phyloP scores from a whole-genome alignment of 768 basidiomycete species.

The Galerina sulciceps region DNA sequence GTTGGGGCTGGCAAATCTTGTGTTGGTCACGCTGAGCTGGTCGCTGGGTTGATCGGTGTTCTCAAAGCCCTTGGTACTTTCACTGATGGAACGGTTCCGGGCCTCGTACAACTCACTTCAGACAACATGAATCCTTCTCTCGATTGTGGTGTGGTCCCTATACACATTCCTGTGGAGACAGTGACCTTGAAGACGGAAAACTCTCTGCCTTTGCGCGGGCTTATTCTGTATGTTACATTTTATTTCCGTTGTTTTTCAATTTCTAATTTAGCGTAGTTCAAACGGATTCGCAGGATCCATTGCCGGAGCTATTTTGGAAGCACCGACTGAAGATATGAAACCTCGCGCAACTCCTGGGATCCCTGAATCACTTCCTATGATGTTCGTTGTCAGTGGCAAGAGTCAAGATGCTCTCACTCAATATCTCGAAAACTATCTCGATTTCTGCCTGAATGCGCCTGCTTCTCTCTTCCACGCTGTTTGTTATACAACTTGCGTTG shows the following conservation, averaged over 20 bases:
- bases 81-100: conserved; percentile 30
- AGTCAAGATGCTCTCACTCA: conserved; percentile 30
- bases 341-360: conserved; percentile 10
- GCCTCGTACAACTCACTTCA: conserved; percentile 31
- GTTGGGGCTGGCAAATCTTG: conserved; percentile 37
- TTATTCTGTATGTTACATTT: conserved; percentile 31
- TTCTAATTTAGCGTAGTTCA: conserved; percentile 24
- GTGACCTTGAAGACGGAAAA: conserved; percentile 18
- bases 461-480: conserved; percentile 31
- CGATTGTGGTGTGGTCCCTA: conserved; percentile 33
- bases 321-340: conserved; percentile 22
- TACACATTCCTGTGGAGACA: conserved; percentile 30
- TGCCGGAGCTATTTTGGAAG: conserved; percentile 36
- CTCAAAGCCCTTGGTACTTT: conserved; percentile 32
- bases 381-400: conserved; percentile 41
- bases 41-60: conserved; percentile 36
- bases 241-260: not conserved
- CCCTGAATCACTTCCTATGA: conserved; percentile 22
- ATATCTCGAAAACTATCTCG: conserved; percentile 35
- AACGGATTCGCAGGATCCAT: conserved; percentile 42
- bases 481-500: conserved; percentile 39
- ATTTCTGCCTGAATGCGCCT: conserved; percentile 30
- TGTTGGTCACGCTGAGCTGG: conserved; percentile 38
- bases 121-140: conserved; percentile 37
- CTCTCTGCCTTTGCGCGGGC: conserved; percentile 25